Conservation (phyloP, 2,329 filamentous ascomycete genomes). For the Dothiorella sarmentorum region DNA sequence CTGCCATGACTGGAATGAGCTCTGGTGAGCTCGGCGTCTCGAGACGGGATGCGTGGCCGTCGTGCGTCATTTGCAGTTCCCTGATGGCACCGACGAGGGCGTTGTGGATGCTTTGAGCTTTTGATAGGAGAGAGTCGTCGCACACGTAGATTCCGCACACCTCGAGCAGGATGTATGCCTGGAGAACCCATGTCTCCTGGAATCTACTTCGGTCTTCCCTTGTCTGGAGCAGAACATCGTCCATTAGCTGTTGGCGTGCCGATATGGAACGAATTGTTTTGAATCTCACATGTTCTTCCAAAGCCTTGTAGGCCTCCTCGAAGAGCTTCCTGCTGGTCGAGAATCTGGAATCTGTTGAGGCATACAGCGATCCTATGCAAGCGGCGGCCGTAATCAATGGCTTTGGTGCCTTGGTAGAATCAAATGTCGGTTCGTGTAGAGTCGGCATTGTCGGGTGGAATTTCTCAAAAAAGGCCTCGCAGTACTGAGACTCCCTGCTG, state of each 20-base stretch:
- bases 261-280: too few species aligned
- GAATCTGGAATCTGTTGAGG: neutral
- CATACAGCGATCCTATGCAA: neutral
- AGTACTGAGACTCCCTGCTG: neutral
- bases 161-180: constrained; percentile 24
- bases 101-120: neutral
- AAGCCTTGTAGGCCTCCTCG: neutral
- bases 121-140: constrained; percentile 5
- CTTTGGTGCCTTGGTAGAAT: neutral
- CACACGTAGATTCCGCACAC: constrained; percentile 24
- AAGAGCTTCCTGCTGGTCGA: neutral
- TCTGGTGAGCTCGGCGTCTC: constrained; percentile 23
- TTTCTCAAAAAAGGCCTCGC: neutral
- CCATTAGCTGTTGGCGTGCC: too few species aligned
- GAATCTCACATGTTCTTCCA: neutral
- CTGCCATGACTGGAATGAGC: constrained; percentile 21
- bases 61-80: neutral
- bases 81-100: neutral
- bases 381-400: neutral
- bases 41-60: neutral
- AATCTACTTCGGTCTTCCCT: neutral
- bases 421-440: neutral
- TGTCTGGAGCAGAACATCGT: neutral
- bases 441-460: neutral
- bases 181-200: constrained; percentile 18